phyloP scores from a whole-genome alignment of 768 basidiomycete genomes.

The Suillus subaureus region DNA sequence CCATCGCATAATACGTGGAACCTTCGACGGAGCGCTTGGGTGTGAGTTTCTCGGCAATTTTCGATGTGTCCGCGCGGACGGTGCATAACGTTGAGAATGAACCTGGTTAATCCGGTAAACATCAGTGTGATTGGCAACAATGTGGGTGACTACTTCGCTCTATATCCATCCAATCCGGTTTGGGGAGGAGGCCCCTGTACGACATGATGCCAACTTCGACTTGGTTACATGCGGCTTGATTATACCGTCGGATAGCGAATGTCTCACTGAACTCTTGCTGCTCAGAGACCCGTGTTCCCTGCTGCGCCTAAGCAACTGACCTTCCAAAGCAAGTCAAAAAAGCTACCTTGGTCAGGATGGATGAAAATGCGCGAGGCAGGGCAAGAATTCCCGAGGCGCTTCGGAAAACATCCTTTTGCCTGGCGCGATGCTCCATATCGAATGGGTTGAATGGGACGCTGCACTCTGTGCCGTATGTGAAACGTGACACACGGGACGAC shows the following conservation, averaged over 20 bases:
- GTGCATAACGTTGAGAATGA: slow-evolving; percentile 39
- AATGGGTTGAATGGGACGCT: slow-evolving; percentile 35
- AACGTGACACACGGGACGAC: slow-evolving; percentile 46
- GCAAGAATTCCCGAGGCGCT: slow-evolving; percentile 41
- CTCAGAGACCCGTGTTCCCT: slow-evolving; percentile 50
- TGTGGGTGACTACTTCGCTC: slow-evolving; percentile 30
- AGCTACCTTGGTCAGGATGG: slow-evolving; percentile 45
- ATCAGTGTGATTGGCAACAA: neutral
- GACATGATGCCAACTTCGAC: slow-evolving; percentile 29
- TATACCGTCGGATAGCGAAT: slow-evolving; percentile 33
- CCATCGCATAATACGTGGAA: slow-evolving; percentile 26
- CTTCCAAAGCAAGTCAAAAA: neutral
- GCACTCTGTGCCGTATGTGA: slow-evolving; percentile 51
- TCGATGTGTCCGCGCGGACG: slow-evolving; percentile 35
- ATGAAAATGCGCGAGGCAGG: slow-evolving; percentile 43
- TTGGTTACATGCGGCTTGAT: slow-evolving; percentile 23
- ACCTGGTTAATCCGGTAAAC: slow-evolving; percentile 19
- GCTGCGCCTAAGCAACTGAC: neutral
- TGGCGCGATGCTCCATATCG: slow-evolving; percentile 43
- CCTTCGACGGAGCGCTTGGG: slow-evolving; percentile 26
- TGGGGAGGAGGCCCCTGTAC: slow-evolving; percentile 30
- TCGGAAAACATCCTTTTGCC: slow-evolving; percentile 33
- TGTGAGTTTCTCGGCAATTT: slow-evolving; percentile 27
- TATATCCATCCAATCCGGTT: slow-evolving; percentile 36
- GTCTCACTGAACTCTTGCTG: slow-evolving; percentile 45